These are phyloP conservation scores for Phytophthora sojae DNA, from an alignment of 352 stramenopile species.

Conservation along the genomic window DNA sequence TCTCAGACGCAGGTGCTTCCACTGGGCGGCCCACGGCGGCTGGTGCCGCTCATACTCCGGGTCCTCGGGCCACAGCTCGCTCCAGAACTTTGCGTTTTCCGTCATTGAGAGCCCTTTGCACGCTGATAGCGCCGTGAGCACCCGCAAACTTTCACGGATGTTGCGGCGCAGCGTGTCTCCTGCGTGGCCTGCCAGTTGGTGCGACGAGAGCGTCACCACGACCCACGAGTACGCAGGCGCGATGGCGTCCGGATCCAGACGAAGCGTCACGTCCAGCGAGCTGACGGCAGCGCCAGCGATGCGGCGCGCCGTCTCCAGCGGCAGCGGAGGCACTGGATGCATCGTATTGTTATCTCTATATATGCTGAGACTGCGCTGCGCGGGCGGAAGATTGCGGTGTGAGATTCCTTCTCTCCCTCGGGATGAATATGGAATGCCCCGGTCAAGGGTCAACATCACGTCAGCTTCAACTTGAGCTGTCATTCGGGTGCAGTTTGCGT, in stretches of 20 bases:
- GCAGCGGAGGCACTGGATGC: conserved; percentile 1
- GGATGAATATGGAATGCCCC: background rate
- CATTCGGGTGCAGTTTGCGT: conserved; percentile 5
- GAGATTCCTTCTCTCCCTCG: background rate
- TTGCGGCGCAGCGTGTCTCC: background rate
- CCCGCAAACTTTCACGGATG: conserved; percentile 22
- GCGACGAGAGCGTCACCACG: conserved; percentile 7
- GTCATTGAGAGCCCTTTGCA: conserved; percentile 25
- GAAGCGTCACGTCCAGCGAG: conserved; percentile 23
- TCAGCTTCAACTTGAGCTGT: conserved; percentile 16
- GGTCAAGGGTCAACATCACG: too few relatives aligned
- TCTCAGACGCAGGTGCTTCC: conserved; percentile 23
- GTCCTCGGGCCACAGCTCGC: conserved; percentile 17
- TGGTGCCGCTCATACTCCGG: conserved; percentile 3
- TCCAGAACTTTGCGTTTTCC: conserved; percentile 33
- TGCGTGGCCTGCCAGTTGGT: background rate
- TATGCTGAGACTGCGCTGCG: too few relatives aligned
- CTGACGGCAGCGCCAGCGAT: conserved; percentile 16
- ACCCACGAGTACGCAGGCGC: conserved; percentile 26
- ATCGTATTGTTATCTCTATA: background rate
- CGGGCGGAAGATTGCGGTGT: background rate
- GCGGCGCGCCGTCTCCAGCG: conserved; percentile 24
- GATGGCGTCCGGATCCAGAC: conserved; percentile 13
- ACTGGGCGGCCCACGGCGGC: conserved; percentile 15
- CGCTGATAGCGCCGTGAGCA: conserved; percentile 20